phyloP scores from a whole-genome alignment of 1,284 basidiomycete genomes.

The Inonotus hispidus region DNA sequence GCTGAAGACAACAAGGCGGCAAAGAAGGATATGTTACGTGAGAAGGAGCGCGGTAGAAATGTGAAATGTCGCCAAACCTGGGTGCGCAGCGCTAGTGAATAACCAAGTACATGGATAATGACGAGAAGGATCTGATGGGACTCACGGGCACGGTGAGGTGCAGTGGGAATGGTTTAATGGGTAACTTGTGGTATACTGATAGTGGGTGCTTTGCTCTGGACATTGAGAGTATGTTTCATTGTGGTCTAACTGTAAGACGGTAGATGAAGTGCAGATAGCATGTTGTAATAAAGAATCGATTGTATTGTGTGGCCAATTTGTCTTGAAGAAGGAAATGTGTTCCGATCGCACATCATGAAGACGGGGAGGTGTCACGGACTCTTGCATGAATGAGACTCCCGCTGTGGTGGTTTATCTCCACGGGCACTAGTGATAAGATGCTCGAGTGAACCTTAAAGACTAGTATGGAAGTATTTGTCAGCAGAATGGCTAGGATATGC shows the following conservation, averaged over 20 bases:
- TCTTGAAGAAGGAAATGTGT: background rate
- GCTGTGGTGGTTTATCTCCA: background rate
- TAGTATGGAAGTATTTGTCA: no score
- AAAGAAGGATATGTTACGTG: background rate
- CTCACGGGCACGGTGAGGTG: background rate
- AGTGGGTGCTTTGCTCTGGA: background rate
- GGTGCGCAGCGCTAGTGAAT: background rate
- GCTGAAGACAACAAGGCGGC: background rate
- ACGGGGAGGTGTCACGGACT: background rate
- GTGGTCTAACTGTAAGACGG: background rate
- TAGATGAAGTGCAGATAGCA: background rate
- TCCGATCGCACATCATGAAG: background rate
- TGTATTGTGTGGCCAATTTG: background rate
- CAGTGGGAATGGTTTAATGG: background rate
- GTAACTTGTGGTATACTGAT: conserved; percentile 4
- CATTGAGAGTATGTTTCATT: conserved; percentile 4
- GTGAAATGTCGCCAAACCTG: background rate
- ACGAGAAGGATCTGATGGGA: conserved; percentile 9
- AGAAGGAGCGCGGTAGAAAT: background rate
- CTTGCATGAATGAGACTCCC: background rate
- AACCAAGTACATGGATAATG: background rate
- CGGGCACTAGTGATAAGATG: no score
- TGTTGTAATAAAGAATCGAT: background rate
- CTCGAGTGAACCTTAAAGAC: background rate
- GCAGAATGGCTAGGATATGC: no score